Base-by-base conservation (phyloP, 2,329 filamentous ascomycete genomes). In the Clarireedia homoeocarpa region DNA sequence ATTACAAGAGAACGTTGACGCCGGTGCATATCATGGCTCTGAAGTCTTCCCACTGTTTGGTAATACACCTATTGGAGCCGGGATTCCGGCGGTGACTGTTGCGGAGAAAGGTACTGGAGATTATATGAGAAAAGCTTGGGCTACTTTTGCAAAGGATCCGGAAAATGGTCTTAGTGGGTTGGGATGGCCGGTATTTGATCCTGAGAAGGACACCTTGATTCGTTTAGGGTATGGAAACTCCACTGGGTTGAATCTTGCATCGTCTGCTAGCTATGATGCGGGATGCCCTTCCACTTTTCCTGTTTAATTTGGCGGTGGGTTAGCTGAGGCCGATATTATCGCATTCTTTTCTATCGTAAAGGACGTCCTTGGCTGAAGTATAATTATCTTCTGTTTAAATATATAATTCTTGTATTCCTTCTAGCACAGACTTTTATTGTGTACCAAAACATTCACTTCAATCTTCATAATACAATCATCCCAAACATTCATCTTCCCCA, bases 61-160 rank as follows among this genome's bases (percentile, higher is more conserved):
- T 2, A 34, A 34, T 66, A 56, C 9, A 60, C 65, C n/a, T 44
- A 51, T 6, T 26, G 56, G 47, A 17, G 34, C 48, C 4, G 53
- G 36, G 3, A 23, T 54, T 0, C 17, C 46, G 30, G 57, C 63
- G 2, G 51, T 60, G 1, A 61, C 66, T 30, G 70, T 69, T 0
- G 17, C 53, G 6, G 65, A 65, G 40, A 59, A 63, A 34, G 59
- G 55, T 4, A 63, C 72, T 4, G 67, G 62, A 20, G 60, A 64
- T 17, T 72, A 71, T 47, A 65, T 73, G 55, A 66, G 70, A 15
- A 66, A 67, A 2, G 72, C 72, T 7, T 73, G 71, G 70, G 66
- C 71, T 0, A 61, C 70, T 1, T 74, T 74, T 59, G 71, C 71
- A 15, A 73, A 70, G 53, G 64, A 73, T 58, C 70, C 72, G 1